phyloP scores from a whole-genome alignment of 768 basidiomycete species.

The Boletellus ananas region DNA sequence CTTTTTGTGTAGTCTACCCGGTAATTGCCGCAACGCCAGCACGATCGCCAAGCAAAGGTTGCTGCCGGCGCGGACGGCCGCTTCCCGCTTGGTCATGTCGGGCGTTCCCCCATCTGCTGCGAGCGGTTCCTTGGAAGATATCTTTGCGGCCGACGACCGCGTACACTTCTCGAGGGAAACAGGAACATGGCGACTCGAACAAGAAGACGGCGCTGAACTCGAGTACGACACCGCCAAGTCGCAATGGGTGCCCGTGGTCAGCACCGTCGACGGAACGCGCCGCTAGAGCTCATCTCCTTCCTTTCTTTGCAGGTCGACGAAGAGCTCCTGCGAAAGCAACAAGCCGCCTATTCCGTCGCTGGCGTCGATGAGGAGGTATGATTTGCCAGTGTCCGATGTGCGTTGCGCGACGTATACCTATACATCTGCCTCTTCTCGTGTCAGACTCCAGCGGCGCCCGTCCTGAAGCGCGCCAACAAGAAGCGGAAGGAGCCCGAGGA shows the following conservation, averaged over 20 bases:
- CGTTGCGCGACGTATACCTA: conserved; percentile 24
- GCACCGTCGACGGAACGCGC: conserved; percentile 18
- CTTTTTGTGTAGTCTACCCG: no score
- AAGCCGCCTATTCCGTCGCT: conserved; percentile 88
- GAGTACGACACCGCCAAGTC: conserved; percentile 81
- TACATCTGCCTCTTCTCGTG: conserved; percentile 11
- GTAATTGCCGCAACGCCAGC: no score
- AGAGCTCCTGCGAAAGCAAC: conserved; percentile 81
- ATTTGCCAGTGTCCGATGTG: conserved; percentile 18
- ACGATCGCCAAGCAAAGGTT: no score
- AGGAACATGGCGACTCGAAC: conserved; percentile 84
- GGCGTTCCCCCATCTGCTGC: conserved; percentile 43
- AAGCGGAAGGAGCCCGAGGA: conserved; percentile 76
- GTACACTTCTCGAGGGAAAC: conserved; percentile 75
- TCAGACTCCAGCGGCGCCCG: conserved; percentile 84
- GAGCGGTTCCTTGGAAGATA: conserved; percentile 50
- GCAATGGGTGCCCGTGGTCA: conserved; percentile 81
- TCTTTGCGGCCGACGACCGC: conserved; percentile 76
- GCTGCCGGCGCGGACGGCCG: no score
- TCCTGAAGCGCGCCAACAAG: conserved; percentile 74
- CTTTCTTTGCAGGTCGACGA: conserved; percentile 66
- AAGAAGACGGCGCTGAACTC: conserved; percentile 84
- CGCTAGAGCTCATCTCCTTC: no score
- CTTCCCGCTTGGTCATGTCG: conserved; percentile 16
- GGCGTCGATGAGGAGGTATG: conserved; percentile 94